Conservation (phyloP, 2,329 filamentous ascomycete species). For the Hyphodiscus sp. region DNA sequence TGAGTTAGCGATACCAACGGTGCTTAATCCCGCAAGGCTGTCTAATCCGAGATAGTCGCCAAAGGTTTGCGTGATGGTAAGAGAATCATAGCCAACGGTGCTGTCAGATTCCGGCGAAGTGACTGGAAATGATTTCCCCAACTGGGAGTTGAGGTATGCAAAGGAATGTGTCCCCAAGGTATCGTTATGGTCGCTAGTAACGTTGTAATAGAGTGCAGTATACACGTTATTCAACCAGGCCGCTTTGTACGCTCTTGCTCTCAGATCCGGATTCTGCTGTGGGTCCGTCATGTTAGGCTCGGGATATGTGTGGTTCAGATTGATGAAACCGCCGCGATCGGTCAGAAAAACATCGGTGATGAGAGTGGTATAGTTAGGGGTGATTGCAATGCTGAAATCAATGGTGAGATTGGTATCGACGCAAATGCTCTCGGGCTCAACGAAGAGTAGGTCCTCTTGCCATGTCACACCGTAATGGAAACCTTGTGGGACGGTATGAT, state of each 20-base stretch:
- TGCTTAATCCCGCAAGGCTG: not conserved
- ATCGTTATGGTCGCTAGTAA: conserved; percentile 6
- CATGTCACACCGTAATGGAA: conserved; percentile 34
- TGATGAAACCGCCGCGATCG: conserved; percentile 38
- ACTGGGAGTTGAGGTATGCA: conserved; percentile 33
- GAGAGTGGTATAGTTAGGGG: not conserved
- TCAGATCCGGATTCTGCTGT: conserved; percentile 33
- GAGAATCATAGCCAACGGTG: not conserved
- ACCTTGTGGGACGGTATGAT: conserved; percentile 35
- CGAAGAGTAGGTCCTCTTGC: conserved; percentile 42
- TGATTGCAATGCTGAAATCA: conserved; percentile 31
- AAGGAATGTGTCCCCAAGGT: conserved; percentile 20
- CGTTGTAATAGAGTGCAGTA: conserved; percentile 30
- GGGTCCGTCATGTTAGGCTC: conserved; percentile 26
- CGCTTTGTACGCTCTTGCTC: conserved; percentile 36
- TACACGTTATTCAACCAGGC: conserved; percentile 38
- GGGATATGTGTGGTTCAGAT: conserved; percentile 33
- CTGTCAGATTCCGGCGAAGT: not conserved
- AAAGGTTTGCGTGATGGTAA: conserved; percentile 1
- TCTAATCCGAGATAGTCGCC: no score
- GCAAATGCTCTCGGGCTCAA: conserved; percentile 39
- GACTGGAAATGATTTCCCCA: conserved; percentile 32
- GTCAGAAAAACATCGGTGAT: conserved; percentile 29
- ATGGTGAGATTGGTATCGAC: conserved; percentile 38
- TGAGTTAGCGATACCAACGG: conserved; percentile 1